Base-by-base conservation (phyloP, 768 basidiomycete species). In the Trametes cingulata region DNA sequence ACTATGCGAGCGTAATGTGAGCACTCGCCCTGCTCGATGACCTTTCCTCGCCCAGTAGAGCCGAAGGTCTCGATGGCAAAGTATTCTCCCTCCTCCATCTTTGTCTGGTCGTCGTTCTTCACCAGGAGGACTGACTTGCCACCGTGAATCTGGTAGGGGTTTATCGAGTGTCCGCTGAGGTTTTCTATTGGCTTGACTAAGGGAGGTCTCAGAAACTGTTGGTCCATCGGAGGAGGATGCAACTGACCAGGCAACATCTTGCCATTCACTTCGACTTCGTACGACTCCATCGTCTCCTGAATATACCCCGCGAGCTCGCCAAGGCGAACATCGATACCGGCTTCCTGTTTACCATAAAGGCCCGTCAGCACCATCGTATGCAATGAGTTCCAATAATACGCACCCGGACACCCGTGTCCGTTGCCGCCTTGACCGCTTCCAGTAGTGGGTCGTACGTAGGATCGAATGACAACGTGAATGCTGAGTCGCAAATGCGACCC, bases 21-120 rank as follows among this genome's bases (percentile, higher is more conserved):
- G 68, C 87, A 90, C 29, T 95, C 95, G 19, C 95, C 95, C 90
- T 94, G 49, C 68, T 98, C 96, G 15, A 92, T 80, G 20, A 97
- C 92, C 24, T 85, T 80, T 8, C 95, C 97, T 41, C 89, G 81
- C 15, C 97, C 96, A 0, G 96, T 98, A n/a, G 91, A 92, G 12
- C 97, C 97, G 72, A 99, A 99, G 1, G 97, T 99, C 74, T 99
- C 97, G 56, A 99, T 96, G 9, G 97, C 97, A 72, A 93, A 99
- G 71, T 98, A 98, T 69, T 98, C 97, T 40, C 95, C 97, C 75
- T 99, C 97, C 70, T 98, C 97, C 97, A 99, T 99, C 76, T 93
- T 96, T 14, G 90, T 93, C 61, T 88, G 85, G 70, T 97, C 95
- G 33, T 88, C 83, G 57, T 90, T 93, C 72, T 90, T 92, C 45